Base-by-base conservation (phyloP, 1,139 yeast genomes). In the Geotrichum candidum region DNA sequence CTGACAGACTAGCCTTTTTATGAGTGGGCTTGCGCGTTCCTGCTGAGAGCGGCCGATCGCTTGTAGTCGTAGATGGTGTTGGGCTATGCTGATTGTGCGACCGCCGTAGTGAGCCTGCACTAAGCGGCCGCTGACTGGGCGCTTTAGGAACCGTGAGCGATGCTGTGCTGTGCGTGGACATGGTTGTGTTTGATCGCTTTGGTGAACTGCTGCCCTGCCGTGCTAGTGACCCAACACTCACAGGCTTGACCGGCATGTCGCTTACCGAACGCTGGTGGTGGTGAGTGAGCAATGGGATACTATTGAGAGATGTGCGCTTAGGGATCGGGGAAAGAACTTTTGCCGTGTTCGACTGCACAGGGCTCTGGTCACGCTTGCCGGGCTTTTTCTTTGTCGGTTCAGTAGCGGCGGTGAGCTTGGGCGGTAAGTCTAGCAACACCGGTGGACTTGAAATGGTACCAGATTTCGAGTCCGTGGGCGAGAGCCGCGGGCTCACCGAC, bases 261-360 rank as follows among this genome's bases (percentile, higher is more conserved):
- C 59, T 51, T 11, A 52, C 31, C 13, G 59, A 23, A 13, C 53
- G 25, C 13, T 59, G 59, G 35, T 54, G 52, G 18, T 61, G 53
- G 23, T 55, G 55, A 3, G 46, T 38, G 2, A 62, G 48, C 23
- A 62, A 35, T 1, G 64, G 64, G 23, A 62, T 55, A 10, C 33
- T n/a, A 45, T 46, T 52, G 23, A 62, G 50, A 1, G 59, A 29
- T 5, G 62, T 52, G 11, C 57, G 59, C 29, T 41, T 35, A 2
- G 61, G 61, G 18, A 59, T 50, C 1, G 61, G 61, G 7, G 58
- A 54, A 18, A 59, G 53, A 22, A 59, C 61, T 23, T 52, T 56
- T 38, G 58, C 9, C 4, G 51, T 45, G 29, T 51, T 55, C 9
- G 31, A 11, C 22, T 38, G 57, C 2, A 15, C 7, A 7, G 53